Base-by-base conservation (phyloP, 2,329 filamentous ascomycete species). In the Xylariaceae sp. region DNA sequence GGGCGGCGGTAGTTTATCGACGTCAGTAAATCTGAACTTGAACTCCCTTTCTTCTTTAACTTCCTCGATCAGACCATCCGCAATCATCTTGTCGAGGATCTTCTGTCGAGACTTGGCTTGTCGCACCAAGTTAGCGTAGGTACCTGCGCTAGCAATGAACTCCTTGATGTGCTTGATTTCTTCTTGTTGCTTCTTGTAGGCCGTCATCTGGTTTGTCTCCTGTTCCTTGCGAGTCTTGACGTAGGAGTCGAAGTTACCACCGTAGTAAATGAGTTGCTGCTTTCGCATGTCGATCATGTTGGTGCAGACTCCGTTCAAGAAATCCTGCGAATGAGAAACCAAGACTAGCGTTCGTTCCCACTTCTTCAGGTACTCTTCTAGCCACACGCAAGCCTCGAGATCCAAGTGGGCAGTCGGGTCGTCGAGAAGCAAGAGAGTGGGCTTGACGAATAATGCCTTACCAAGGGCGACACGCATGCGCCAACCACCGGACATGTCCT, bases 401-500 rank as follows among this genome's bases (percentile, higher is more conserved):
- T 99, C 95, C 86, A 99, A 90, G 86, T 99, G 95, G 72, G 95
- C 95, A 64, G 95, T 99, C 43, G 95, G 95, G 81, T 99, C 95
- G 74, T 99, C 95, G 70, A 99, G 92, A 65, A 99, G 85, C 48
- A 99, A 87, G 55, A 99, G 84, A 18, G 92, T 95, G 37, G 96
- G 95, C 85, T 96, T 96, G 79, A 99, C 93, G 81, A 99, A 99
- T 50, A 99, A 88, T 55, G 95, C 95, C 83, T 98, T 97, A 74
- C 85, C 95, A 59, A 99, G 88, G 55, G 95, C 95, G 57, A 99
- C 95, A 85, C 96, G 91, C 95, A 99, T 99, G 83, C 93, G 88
- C 95, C 95, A 99, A 69, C 95, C 95, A 91, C 95, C 95, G 65
- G 95, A 99, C 96, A 99, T 99, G 76, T 99, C 96, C 86, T 98